Percentiles rank a stretch among this genome's conserved stretches.
These are phyloP conservation scores for Metschnikowia picachoensis DNA, from an alignment of 805 yeast species.

Conservation along the genomic window DNA sequence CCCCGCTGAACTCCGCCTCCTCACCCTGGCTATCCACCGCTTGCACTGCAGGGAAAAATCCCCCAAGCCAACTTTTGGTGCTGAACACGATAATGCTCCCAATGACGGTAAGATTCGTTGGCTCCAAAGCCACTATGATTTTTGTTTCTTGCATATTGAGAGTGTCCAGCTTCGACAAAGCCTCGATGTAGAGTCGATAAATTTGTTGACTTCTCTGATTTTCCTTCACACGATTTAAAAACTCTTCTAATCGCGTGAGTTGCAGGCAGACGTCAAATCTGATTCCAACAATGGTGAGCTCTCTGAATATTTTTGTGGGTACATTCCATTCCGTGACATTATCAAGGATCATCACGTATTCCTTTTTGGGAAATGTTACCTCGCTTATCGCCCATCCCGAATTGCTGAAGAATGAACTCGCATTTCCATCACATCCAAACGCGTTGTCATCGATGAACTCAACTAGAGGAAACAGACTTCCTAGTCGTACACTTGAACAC, in stretches of 20 bases:
- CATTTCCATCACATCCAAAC: slow-evolving; percentile 21
- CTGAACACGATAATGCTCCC: slow-evolving; percentile 50
- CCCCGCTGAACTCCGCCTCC: slow-evolving; percentile 36
- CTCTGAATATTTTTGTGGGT: slow-evolving; percentile 50
- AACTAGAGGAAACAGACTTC: slow-evolving; percentile 48
- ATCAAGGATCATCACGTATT: slow-evolving; percentile 39
- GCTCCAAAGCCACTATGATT: slow-evolving; percentile 52
- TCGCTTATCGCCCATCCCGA: slow-evolving; percentile 38
- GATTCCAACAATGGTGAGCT: slow-evolving; percentile 54
- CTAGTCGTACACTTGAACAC: slow-evolving; percentile 39
- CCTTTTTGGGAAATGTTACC: slow-evolving; percentile 18
- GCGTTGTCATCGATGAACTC: slow-evolving; percentile 25
- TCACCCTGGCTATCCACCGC: slow-evolving; percentile 24
- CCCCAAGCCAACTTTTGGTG: slow-evolving; percentile 41
- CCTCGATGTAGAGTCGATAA: slow-evolving; percentile 33
- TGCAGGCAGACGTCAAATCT: slow-evolving; percentile 52
- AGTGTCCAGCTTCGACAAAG: slow-evolving; percentile 28
- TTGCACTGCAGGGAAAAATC: slow-evolving; percentile 50
- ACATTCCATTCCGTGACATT: slow-evolving; percentile 47
- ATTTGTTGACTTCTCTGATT: slow-evolving; percentile 19
- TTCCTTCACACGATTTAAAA: slow-evolving; percentile 29
- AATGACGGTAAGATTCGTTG: slow-evolving; percentile 47
- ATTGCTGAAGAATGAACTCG: slow-evolving; percentile 30
- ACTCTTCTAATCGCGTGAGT: slow-evolving; percentile 37
- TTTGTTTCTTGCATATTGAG: slow-evolving; percentile 34